A percentile compares a stretch with the other conserved stretches of the same genome.
Conservation (phyloP, 2,329 filamentous ascomycete genomes). For the Alternaria brassicicola region DNA sequence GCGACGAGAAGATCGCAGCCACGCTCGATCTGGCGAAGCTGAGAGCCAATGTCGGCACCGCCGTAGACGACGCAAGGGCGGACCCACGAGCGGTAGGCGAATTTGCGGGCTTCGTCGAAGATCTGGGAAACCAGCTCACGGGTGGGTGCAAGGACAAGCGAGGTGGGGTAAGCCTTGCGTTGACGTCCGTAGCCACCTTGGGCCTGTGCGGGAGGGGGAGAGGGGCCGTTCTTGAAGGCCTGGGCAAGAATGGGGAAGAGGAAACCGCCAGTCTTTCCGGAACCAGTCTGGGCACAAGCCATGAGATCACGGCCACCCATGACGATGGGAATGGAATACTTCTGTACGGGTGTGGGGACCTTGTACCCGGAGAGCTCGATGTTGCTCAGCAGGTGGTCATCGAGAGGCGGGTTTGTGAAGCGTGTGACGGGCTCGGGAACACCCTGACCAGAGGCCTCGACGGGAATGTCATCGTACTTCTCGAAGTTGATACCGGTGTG, state of each 20-base stretch:
- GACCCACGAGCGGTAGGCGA: conserved; percentile 98
- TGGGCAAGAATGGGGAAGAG: conserved; percentile 99
- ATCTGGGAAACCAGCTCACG: conserved; percentile 99
- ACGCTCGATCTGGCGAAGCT: conserved; percentile 97
- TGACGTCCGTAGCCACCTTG: conserved; percentile 75
- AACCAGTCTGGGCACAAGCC: conserved; percentile 99
- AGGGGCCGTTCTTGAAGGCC: conserved; percentile 89
- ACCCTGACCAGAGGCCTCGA: conserved; percentile 92
- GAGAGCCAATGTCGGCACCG: conserved; percentile 97
- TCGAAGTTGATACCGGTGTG: conserved; percentile 99
- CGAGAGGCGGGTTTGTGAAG: conserved; percentile 94
- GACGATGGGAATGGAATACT: conserved; percentile 99
- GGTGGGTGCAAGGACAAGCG: conserved; percentile 92
- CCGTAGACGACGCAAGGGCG: conserved; percentile 98
- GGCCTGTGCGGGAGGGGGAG: conserved; percentile 66
- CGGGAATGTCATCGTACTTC: conserved; percentile 99
- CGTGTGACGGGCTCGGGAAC: conserved; percentile 89
- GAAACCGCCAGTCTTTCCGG: conserved; percentile 99
- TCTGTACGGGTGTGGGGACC: conserved; percentile 95
- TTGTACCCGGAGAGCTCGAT: conserved; percentile 95
- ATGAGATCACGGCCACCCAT: conserved; percentile 98
- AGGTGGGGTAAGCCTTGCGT: conserved; percentile 97
- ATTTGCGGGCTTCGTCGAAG: conserved; percentile 96
- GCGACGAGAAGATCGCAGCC: conserved; percentile 97
- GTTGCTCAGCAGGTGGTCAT: conserved; percentile 91